Evolutionary conservation across 177 flowering plant genomes (phyloP).

Genomic region (Vitis hybrid): DNA sequence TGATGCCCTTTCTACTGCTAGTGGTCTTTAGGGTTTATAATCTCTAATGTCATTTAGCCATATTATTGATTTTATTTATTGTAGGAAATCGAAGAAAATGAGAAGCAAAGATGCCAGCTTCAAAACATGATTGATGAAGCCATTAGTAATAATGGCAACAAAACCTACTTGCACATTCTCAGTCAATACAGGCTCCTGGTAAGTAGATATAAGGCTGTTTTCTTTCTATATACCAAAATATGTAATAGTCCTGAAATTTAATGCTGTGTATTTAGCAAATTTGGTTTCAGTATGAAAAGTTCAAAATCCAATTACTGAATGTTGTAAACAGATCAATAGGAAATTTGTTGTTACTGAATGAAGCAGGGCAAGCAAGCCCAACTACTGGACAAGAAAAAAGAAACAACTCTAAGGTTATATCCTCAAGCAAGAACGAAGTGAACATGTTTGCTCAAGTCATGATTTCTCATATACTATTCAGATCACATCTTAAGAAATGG

Average conservation of each 20-base stretch:
- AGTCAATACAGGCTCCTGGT: constrained; percentile 89
- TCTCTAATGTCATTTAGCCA: background rate
- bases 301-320: background rate
- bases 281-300: background rate
- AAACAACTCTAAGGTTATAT: background rate
- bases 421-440: background rate
- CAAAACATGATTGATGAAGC: constrained; percentile 85
- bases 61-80: constrained; percentile 9
- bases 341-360: background rate
- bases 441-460: constrained; percentile 1
- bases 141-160: constrained; percentile 71
- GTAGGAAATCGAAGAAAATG: constrained; percentile 87
- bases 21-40: background rate
- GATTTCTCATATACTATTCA: background rate
- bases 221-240: background rate
- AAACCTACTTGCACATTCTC: constrained; percentile 81
- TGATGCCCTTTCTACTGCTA: constrained; percentile 13
- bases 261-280: background rate
- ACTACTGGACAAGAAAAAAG: background rate
- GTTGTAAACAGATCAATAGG: background rate
- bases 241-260: background rate
- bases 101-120: constrained; percentile 70
- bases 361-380: background rate
- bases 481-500: no score
- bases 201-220: constrained; percentile 19